These are phyloP conservation scores for Coemansia sp. DNA, from an alignment of 192 early-diverging fungal genomes.

Conservation along the genomic window DNA sequence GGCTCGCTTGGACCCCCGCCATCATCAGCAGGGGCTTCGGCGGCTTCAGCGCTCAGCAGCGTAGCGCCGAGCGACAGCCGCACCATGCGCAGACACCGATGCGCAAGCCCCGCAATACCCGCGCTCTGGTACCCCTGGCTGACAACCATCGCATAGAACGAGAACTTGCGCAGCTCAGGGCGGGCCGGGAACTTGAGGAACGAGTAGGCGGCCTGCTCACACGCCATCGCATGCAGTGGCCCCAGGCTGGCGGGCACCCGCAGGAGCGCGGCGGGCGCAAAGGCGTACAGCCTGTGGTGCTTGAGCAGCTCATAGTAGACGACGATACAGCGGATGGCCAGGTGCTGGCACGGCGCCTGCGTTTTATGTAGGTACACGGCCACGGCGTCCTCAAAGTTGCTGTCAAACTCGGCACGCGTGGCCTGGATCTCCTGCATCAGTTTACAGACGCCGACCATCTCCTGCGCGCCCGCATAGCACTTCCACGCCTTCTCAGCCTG, in stretches of 20 bases:
- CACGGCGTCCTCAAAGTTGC: constrained; percentile 72
- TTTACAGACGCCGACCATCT: constrained; percentile 88
- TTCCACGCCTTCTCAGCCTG: constrained; percentile 73
- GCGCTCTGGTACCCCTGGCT: constrained; percentile 79
- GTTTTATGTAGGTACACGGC: constrained; percentile 62
- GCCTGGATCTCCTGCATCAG: constrained; percentile 66
- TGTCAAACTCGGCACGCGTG: constrained; percentile 52
- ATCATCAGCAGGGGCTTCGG: background rate
- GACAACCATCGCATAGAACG: constrained; percentile 87
- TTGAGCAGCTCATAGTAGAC: constrained; percentile 83
- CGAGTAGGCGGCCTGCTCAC: constrained; percentile 89
- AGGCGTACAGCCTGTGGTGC: constrained; percentile 63
- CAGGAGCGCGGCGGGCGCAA: constrained; percentile 62
- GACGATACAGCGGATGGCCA: constrained; percentile 71
- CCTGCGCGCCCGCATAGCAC: constrained; percentile 76
- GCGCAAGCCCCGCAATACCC: constrained; percentile 72
- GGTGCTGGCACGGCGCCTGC: constrained; percentile 55
- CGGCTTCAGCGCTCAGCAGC: background rate
- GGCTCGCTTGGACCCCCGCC: background rate
- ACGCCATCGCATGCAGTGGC: constrained; percentile 70
- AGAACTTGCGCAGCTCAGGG: constrained; percentile 80
- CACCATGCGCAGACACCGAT: constrained; percentile 68
- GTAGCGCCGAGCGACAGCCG: constrained; percentile 22
- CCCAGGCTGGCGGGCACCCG: constrained; percentile 43
- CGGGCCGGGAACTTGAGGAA: constrained; percentile 60